Base-by-base conservation (phyloP, 2,329 filamentous ascomycete genomes). In the Pseudocercospora pini-densiflorae region DNA sequence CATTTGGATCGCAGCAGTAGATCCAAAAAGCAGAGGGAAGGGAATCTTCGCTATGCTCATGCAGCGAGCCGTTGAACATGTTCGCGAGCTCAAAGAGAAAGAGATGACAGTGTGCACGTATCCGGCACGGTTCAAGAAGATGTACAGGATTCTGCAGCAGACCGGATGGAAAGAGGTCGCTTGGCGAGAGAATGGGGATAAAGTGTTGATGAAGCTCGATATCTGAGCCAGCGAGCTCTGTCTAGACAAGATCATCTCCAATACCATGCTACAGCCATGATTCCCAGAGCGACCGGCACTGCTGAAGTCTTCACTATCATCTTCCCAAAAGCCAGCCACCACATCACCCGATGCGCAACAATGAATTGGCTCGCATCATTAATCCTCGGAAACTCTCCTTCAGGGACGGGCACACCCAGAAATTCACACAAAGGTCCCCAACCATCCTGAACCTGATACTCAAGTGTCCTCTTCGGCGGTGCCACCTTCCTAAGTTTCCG, bases 351-450 rank as follows among this genome's bases (percentile, higher is more conserved):
- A 62, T 71, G 68, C n/a, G 66, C 49, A 54, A 51, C 19, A 12
- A 72, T 61, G 61, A 72, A 72, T 29, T 65, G 61, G 16, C 33
- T 54, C 12, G 64, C 58, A 33, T 68, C 59, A 31, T 66, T 68
- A 10, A 68, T 49, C 4, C 64, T 59, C 21, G 74, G 76, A 54
- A 74, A 73, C 2, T 64, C 58, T 8, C 64, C 66, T 3, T 68
- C 58, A n/a, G 74, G 74, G 2, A 73, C 62, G 0, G 67, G 31
- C 8, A 66, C 62, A 0, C 62, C 69, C n/a, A 78, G 66, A 43
- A 77, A 78, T 3, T 68, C 54, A 65, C 75, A 77, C 12, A 78
- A 59, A 12, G 72, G 72, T 33, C 59, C 69, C 76, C 76, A 79
- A 2, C 72, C 73, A 59, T 72, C 67, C 6, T 70, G 53, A 16